Evolutionary conservation across 305 asterid species (phyloP).

Genomic region (Solanum hybrid): DNA sequence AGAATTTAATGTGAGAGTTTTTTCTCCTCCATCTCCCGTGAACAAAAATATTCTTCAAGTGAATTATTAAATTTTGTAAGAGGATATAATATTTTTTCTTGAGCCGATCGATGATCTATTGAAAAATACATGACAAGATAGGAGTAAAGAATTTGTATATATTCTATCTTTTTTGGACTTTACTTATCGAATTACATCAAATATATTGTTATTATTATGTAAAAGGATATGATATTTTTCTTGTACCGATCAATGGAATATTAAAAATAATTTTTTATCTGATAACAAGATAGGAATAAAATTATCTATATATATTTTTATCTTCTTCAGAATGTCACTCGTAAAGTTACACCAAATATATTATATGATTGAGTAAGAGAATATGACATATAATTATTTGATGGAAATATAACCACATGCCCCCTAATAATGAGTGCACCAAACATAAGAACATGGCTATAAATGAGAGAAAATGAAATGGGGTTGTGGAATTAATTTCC

Average conservation of each 20-base stretch:
- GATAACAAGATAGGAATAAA: no score
- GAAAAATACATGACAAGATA: no score
- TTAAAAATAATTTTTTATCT: no score
- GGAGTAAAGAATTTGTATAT: no score
- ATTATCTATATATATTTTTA: not conserved
- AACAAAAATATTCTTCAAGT: not conserved
- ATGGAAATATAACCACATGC: not conserved
- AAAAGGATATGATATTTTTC: no score
- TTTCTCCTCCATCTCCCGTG: not conserved
- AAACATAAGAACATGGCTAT: not conserved
- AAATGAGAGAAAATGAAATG: not conserved
- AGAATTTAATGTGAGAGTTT: not conserved
- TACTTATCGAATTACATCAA: no score
- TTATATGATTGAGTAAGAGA: not conserved
- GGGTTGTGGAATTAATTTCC: not conserved
- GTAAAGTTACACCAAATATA: fast-evolving
- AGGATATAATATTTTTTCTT: not conserved
- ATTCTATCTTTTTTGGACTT: no score
- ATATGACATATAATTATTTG: not conserved
- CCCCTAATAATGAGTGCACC: not conserved
- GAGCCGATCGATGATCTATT: not conserved
- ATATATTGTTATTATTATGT: no score
- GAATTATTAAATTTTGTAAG: not conserved
- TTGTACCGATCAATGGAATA: not conserved
- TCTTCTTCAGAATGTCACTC: fast-evolving